Conservation (phyloP, 2,329 filamentous ascomycete genomes). For the Dothideomycetes sp. region DNA sequence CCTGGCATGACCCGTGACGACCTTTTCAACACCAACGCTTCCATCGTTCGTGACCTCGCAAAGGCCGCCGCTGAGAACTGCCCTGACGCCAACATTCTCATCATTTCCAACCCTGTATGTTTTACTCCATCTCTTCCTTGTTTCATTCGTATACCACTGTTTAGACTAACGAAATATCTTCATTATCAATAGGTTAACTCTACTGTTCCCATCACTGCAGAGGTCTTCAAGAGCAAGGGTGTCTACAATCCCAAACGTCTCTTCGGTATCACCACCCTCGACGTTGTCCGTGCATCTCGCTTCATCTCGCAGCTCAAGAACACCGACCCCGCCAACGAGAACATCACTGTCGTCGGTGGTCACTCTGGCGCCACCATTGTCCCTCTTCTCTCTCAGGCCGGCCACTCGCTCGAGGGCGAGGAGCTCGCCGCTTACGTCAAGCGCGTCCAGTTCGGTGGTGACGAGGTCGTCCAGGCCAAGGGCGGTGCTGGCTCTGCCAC, state of each 20-base stretch:
- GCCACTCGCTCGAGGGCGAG: constrained; percentile 73
- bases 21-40: constrained; percentile 99
- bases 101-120: constrained; percentile 90
- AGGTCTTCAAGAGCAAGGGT: constrained; percentile 88
- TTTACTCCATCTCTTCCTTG: no score
- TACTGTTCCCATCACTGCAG: constrained; percentile 92
- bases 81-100: constrained; percentile 87
- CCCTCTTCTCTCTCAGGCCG: constrained; percentile 89
- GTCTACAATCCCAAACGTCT: constrained; percentile 99
- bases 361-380: constrained; percentile 99
- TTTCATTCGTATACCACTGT: background rate
- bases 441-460: constrained; percentile 96
- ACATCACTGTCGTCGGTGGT: constrained; percentile 90
- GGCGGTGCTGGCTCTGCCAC: constrained; percentile 94
- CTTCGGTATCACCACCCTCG: constrained; percentile 98
- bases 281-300: constrained; percentile 92
- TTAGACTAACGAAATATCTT: background rate
- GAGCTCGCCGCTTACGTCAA: constrained; percentile 67
- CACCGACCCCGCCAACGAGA: constrained; percentile 84
- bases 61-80: constrained; percentile 83
- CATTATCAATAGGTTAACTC: constrained; percentile 63
- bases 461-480: constrained; percentile 99
- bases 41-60: constrained; percentile 95
- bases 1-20: constrained; percentile 99
- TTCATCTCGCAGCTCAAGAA: constrained; percentile 93